phyloP scores from a whole-genome alignment of 768 basidiomycete species.

The Baorangia bicolor region DNA sequence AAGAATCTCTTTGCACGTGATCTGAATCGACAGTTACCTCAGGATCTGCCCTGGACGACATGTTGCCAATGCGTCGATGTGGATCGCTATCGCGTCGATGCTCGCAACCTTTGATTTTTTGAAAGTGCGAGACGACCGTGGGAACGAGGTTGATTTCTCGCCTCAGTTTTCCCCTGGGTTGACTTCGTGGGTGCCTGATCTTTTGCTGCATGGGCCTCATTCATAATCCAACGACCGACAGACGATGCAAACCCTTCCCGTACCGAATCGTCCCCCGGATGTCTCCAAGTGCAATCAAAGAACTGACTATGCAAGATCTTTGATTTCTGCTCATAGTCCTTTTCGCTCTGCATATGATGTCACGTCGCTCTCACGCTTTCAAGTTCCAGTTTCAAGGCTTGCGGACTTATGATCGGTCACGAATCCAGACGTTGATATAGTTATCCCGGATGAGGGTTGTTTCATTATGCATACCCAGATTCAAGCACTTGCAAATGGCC shows the following conservation, averaged over 20 bases:
- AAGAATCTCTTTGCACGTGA: background rate
- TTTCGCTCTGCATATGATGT: background rate
- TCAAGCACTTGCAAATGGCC: background rate
- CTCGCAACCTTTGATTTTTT: slow-evolving; percentile 24
- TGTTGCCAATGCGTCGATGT: slow-evolving; percentile 25
- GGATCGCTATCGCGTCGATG: slow-evolving; percentile 25
- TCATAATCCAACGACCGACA: slow-evolving; percentile 1
- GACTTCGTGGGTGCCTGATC: slow-evolving; percentile 18
- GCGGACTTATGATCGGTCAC: background rate
- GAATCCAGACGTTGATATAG: background rate
- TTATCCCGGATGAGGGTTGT: background rate
- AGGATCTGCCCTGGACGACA: slow-evolving; percentile 26
- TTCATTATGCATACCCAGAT: background rate
- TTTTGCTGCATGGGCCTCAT: background rate
- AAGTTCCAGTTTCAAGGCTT: background rate
- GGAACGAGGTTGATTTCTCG: slow-evolving; percentile 23
- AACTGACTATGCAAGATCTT: slow-evolving; percentile 7
- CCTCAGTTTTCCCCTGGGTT: slow-evolving; percentile 21
- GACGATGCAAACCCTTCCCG: slow-evolving; percentile 24
- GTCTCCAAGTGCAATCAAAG: slow-evolving; percentile 7
- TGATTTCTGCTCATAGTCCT: background rate
- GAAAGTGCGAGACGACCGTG: slow-evolving; percentile 23
- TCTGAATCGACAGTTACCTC: background rate
- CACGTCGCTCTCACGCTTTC: background rate
- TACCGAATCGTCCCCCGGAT: slow-evolving; percentile 21